phyloP scores from a whole-genome alignment of 805 yeast species.

The Kodamaea laetipori region DNA sequence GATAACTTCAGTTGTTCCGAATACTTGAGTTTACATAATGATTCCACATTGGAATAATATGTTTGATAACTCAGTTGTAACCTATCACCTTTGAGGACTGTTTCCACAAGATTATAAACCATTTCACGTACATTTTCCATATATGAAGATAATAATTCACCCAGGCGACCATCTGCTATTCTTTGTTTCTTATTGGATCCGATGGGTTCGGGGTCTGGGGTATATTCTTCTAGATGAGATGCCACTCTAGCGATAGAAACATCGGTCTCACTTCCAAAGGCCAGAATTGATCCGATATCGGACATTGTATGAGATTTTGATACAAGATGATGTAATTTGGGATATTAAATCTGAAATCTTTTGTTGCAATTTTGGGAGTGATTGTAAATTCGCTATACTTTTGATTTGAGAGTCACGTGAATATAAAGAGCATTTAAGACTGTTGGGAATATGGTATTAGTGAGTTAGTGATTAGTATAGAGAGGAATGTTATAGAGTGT shows the following conservation, averaged over 20 bases:
- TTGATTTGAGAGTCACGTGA: no score
- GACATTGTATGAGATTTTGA: constrained; percentile 1
- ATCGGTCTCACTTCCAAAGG: constrained; percentile 7
- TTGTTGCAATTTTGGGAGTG: no score
- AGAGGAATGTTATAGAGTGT: no score
- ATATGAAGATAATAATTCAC: constrained; percentile 9
- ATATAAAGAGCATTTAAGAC: no score
- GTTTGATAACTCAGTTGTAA: constrained; percentile 24
- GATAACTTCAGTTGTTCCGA: constrained; percentile 35
- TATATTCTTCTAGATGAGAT: constrained; percentile 9
- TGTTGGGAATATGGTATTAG: no score
- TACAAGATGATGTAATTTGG: no score
- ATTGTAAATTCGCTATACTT: no score
- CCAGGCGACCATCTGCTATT: constrained; percentile 9
- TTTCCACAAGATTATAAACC: constrained; percentile 19
- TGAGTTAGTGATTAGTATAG: no score
- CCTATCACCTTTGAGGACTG: constrained; percentile 20
- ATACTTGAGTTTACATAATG: constrained; percentile 33
- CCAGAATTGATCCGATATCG: constrained; percentile 5
- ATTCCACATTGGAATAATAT: constrained; percentile 33
- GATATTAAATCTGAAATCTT: no score
- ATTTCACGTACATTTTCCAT: constrained; percentile 11
- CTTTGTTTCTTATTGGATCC: constrained; percentile 6
- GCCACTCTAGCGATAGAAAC: constrained; percentile 1
- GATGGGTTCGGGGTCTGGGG: constrained; percentile 9